Percentiles rank a stretch among this genome's conserved stretches.
These are phyloP conservation scores for Alternaria ventricosa DNA, from an alignment of 2,329 filamentous ascomycete genomes.

Conservation along the genomic window DNA sequence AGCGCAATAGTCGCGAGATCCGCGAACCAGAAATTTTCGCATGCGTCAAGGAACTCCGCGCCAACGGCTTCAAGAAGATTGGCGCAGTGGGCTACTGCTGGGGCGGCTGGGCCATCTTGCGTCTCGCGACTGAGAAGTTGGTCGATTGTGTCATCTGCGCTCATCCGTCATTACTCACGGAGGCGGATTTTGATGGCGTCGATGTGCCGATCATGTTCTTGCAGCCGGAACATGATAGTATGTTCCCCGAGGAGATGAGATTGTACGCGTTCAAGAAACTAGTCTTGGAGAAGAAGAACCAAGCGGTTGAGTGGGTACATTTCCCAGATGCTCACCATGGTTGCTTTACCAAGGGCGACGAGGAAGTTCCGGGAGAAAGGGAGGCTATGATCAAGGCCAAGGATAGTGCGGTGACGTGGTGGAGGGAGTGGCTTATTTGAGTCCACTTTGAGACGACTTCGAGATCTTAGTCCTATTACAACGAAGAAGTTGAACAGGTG, in stretches of 20 bases:
- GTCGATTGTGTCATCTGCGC: slow-evolving; percentile 32
- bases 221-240: slow-evolving; percentile 25
- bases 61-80: slow-evolving; percentile 33
- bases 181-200: slow-evolving; percentile 26
- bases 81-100: slow-evolving; percentile 56
- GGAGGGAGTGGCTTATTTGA: slow-evolving; percentile 12
- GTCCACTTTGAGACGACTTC: background rate
- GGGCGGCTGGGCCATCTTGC: slow-evolving; percentile 45
- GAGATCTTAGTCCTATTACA: background rate
- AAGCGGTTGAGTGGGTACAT: slow-evolving; percentile 30
- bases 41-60: slow-evolving; percentile 34
- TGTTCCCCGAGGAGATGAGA: slow-evolving; percentile 35
- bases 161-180: slow-evolving; percentile 23
- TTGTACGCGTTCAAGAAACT: slow-evolving; percentile 22
- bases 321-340: slow-evolving; percentile 34
- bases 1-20: slow-evolving; percentile 41
- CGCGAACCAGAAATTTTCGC: slow-evolving; percentile 46
- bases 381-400: slow-evolving; percentile 30
- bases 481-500: background rate
- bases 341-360: slow-evolving; percentile 27
- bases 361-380: slow-evolving; percentile 21
- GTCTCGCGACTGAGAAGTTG: slow-evolving; percentile 21
- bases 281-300: slow-evolving; percentile 19
- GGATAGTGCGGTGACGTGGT: slow-evolving; percentile 17
- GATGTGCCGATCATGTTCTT: slow-evolving; percentile 27